Percentiles rank a stretch among this genome's conserved stretches.
Conservation (phyloP, 306 rosid genomes). For the Lupinus albus region DNA sequence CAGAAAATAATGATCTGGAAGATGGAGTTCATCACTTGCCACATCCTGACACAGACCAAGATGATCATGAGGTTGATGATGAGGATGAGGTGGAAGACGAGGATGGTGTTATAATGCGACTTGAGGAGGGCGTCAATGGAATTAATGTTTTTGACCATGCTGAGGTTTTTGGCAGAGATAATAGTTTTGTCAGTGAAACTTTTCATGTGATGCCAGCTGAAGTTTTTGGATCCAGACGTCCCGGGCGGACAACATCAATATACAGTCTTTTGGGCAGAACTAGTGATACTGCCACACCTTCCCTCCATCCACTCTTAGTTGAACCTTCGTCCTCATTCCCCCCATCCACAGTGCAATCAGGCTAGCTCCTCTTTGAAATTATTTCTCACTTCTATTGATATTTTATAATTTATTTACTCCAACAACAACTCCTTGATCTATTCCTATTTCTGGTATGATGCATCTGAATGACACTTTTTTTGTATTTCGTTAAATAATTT, state of each 20-base stretch:
- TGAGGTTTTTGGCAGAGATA: conserved; percentile 94
- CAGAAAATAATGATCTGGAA: conserved; percentile 88
- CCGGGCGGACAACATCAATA: conserved; percentile 94
- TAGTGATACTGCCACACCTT: conserved; percentile 75
- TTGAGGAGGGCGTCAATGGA: conserved; percentile 99
- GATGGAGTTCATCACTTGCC: conserved; percentile 88
- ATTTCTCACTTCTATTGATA: conserved; percentile 21
- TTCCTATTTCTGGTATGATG: conserved; percentile 23
- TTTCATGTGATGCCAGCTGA: conserved; percentile 98
- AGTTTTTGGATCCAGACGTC: conserved; percentile 92
- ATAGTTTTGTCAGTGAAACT: conserved; percentile 77
- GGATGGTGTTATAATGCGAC: conserved; percentile 91
- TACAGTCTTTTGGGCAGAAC: conserved; percentile 92
- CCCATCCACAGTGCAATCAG: conserved; percentile 68
- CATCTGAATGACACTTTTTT: conserved; percentile 7
- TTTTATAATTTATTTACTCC: not conserved
- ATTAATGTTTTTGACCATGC: conserved; percentile 94
- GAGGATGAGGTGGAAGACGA: conserved; percentile 98
- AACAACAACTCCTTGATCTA: conserved; percentile 4
- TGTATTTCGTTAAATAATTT: not conserved
- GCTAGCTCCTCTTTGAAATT: conserved; percentile 40
- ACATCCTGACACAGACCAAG: conserved; percentile 93
- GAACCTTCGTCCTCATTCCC: conserved; percentile 67
- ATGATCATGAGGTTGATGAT: conserved; percentile 98
- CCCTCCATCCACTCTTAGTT: conserved; percentile 88